Conservation (phyloP, 306 rosid species). For the Prunus kanzakura region DNA sequence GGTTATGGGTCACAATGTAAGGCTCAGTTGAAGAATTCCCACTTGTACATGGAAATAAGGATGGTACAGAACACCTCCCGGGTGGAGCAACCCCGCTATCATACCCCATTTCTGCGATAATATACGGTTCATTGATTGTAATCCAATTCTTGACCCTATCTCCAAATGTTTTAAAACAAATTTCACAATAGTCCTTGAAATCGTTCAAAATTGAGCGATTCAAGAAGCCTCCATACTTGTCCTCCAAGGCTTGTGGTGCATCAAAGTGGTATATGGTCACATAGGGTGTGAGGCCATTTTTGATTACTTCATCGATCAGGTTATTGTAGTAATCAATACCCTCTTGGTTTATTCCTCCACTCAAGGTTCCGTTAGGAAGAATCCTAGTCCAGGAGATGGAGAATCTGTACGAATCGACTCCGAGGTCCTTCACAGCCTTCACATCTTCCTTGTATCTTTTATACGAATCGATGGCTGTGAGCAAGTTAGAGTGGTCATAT, state of each 20-base stretch:
- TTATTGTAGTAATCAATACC: not conserved
- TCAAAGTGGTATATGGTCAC: slow-evolving; percentile 33
- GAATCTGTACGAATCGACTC: not conserved
- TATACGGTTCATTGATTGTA: not conserved
- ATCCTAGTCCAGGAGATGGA: not conserved
- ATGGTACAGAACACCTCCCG: not conserved
- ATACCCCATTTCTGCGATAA: not conserved
- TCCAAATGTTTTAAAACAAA: not conserved
- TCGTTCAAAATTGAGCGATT: slow-evolving; percentile 4
- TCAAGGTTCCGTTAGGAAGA: not conserved
- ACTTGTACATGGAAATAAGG: not conserved
- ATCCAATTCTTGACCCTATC: not conserved
- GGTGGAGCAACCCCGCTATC: not conserved
- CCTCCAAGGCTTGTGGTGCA: slow-evolving; percentile 31
- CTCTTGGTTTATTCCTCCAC: not conserved
- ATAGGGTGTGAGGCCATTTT: slow-evolving; percentile 24
- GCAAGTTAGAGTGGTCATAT: not conserved
- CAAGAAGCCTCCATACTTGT: slow-evolving; percentile 32
- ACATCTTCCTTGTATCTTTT: not conserved
- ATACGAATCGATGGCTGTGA: not conserved
- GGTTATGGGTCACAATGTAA: not conserved
- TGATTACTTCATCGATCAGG: not conserved
- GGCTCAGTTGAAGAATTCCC: not conserved
- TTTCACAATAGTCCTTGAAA: not conserved
- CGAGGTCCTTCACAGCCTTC: not conserved